Evolutionary conservation across 192 early-diverging fungal genomes (phyloP).

Genomic region (Allomyces arbusculus): DNA sequence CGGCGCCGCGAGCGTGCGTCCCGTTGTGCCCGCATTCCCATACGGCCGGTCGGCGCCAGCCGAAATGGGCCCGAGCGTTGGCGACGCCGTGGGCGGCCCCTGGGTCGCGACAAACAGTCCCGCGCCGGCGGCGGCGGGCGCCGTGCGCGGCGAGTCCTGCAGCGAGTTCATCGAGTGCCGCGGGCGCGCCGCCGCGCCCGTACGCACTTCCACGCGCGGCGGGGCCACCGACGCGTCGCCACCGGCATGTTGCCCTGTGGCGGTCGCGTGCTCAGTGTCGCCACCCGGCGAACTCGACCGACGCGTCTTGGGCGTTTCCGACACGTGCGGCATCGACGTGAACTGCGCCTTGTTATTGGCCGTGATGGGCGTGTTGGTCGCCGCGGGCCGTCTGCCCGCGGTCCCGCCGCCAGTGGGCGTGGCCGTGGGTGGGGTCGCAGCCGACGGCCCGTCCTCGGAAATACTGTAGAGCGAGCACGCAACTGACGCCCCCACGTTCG

Average conservation of each 20-base stretch:
- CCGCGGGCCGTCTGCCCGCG: not conserved
- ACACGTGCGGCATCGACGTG: not conserved
- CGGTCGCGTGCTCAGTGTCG: not conserved
- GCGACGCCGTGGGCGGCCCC: too few relatives aligned
- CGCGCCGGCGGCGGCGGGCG: not conserved
- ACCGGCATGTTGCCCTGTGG: too few relatives aligned
- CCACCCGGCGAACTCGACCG: too few relatives aligned
- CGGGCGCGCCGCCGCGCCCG: too few relatives aligned
- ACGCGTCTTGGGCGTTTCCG: not conserved
- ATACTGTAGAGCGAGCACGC: not conserved
- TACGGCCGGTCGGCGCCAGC: too few relatives aligned
- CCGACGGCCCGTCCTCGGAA: not conserved
- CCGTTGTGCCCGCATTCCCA: too few relatives aligned
- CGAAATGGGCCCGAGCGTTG: not conserved
- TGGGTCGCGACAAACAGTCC: not conserved
- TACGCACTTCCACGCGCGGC: too few relatives aligned
- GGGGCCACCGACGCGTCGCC: too few relatives aligned
- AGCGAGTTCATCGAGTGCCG: not conserved
- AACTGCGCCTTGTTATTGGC: slow-evolving; percentile 1
- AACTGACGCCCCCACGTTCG: not conserved
- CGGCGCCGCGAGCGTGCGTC: not conserved
- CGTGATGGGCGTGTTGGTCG: not conserved
- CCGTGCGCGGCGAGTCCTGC: not conserved
- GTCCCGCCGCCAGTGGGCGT: not conserved
- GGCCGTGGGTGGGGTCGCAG: not conserved